Evolutionary conservation across 108 stramenopile species (phyloP).

Genomic region (Cyclostephanos tholiformis): DNA sequence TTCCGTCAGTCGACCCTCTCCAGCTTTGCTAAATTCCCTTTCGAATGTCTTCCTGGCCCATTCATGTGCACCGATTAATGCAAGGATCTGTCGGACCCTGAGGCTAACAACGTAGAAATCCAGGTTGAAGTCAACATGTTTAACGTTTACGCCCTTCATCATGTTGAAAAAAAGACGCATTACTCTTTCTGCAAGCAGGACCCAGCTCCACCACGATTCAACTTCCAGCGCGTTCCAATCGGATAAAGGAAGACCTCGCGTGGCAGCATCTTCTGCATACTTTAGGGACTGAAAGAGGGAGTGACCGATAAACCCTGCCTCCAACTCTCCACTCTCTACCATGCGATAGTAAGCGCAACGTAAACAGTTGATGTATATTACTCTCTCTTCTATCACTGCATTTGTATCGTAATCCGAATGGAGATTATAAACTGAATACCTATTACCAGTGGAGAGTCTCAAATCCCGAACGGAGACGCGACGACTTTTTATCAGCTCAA

Average conservation of each 20-base stretch:
- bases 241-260: slow-evolving; percentile 26
- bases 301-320: slow-evolving; percentile 32
- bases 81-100: slow-evolving; percentile 30
- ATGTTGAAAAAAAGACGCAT: slow-evolving; percentile 10
- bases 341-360: slow-evolving; percentile 36
- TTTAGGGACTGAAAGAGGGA: slow-evolving; percentile 36
- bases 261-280: slow-evolving; percentile 31
- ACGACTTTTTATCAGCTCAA: not conserved
- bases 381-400: slow-evolving; percentile 8
- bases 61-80: slow-evolving; percentile 42
- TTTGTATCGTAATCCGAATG: not conserved
- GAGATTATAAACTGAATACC: not conserved
- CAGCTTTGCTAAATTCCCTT: slow-evolving; percentile 42
- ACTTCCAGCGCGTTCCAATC: slow-evolving; percentile 48
- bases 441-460: not conserved
- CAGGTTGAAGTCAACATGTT: slow-evolving; percentile 16
- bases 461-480: not conserved
- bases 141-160: slow-evolving; percentile 8
- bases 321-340: slow-evolving; percentile 45
- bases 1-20: slow-evolving; percentile 33
- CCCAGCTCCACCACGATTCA: slow-evolving; percentile 2
- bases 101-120: slow-evolving; percentile 51
- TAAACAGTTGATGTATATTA: slow-evolving; percentile 39
- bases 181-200: slow-evolving; percentile 4
- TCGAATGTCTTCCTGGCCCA: slow-evolving; percentile 49